Evolutionary conservation across 768 basidiomycete genomes (phyloP), one percentile per base, ranked within the genome.

Genomic region (Suillus bovinus): DNA sequence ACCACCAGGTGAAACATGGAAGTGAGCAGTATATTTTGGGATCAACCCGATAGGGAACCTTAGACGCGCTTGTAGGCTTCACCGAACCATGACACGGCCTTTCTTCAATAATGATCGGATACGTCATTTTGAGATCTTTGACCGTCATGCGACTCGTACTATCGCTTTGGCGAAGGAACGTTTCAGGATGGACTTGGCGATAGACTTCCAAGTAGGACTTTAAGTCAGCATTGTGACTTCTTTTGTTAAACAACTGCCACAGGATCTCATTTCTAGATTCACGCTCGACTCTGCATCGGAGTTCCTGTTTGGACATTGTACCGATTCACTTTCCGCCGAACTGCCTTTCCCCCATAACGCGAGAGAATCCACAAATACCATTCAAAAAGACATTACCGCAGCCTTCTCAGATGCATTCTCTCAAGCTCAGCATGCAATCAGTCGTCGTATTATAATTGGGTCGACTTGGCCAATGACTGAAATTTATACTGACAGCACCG

Each of bases 21-120:
- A 86, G 86, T 88, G 66, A 63, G 81, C 29, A 1, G 42, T 31
- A 29, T 2, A 53, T 41, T n/a, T 9, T 39, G 47, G 10, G 34
- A 42, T 33, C 5, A 6, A 8, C 11, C 39, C 22, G 17, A 16
- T n/a, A 14, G 0, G 38, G 52, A 11, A 14, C 58, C 59, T 56
- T 52, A 60, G 58, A n/a, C 4, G 17, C 14, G 50, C 53, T 42
- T 5, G 6, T 36, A 82, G 87, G 68, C 82, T 87, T 67, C 87
- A 90, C 69, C 84, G 88, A 13, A 68, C 78, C 5, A 87, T 91
- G 77, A 86, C 86, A 0, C 83, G 89, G 0, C 89, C 89, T 0
- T 90, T 90, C 77, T 90, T 91, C 75, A 81, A 71, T 60, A 79
- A 79, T 49, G 87, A 89, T 38, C 76, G 81, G 38, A 82, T 87